Conservation (phyloP, 176 grass and related monocot genomes). For the Luzula sylvatica region DNA sequence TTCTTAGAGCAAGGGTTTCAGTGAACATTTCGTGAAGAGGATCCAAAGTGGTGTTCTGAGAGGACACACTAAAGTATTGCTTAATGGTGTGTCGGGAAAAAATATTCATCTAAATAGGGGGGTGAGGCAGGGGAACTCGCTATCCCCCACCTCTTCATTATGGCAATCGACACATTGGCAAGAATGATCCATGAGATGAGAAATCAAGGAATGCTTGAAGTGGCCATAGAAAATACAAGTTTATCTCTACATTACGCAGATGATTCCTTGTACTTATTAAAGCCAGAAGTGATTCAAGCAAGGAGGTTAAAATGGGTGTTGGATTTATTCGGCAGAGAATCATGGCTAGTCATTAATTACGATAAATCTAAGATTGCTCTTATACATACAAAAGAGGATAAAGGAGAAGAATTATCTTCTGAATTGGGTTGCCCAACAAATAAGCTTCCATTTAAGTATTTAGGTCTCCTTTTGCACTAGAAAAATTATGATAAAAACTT, state of each 20-base stretch:
- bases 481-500: not conserved
- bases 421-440: not conserved
- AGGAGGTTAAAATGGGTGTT: not conserved
- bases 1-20: not conserved
- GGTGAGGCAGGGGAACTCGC: not conserved
- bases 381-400: not conserved
- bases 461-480: not conserved
- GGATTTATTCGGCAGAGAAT: not conserved
- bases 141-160: not conserved
- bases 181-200: not conserved
- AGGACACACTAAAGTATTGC: not conserved
- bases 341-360: not conserved
- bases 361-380: not conserved
- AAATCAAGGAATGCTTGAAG: not conserved
- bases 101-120: not conserved
- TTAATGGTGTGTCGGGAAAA: not conserved
- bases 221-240: not conserved
- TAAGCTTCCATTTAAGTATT: not conserved
- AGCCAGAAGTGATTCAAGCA: not conserved
- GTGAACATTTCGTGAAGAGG: not conserved
- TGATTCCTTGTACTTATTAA: not conserved
- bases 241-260: not conserved
- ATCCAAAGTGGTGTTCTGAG: not conserved
- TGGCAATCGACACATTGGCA: not conserved
- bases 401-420: not conserved